These are phyloP conservation scores for Pezicula rhizophila DNA, from an alignment of 2,329 filamentous ascomycete species.

Conservation along the genomic window DNA sequence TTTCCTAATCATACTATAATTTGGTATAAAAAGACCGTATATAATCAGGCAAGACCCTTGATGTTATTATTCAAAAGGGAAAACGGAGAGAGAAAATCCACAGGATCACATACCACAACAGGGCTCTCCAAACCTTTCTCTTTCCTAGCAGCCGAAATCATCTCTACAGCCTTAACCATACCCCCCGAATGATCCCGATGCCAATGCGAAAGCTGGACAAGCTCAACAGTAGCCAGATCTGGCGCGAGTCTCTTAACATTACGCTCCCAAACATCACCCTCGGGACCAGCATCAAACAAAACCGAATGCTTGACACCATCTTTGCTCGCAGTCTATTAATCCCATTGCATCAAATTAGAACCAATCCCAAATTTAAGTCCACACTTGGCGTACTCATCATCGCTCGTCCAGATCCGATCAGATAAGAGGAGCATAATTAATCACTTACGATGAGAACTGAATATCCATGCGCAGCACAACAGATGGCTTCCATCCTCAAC, in stretches of 20 bases:
- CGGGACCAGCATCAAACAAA: slow-evolving; percentile 48
- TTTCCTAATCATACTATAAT: too few species aligned
- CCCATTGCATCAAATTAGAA: too few species aligned
- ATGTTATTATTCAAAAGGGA: too few species aligned
- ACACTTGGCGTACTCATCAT: too few species aligned
- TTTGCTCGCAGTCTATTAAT: slow-evolving; percentile 38
- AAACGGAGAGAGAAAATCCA: too few species aligned
- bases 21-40: too few species aligned
- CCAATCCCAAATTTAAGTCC: too few species aligned
- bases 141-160: slow-evolving; percentile 38
- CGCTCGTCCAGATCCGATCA: too few species aligned
- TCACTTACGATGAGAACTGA: slow-evolving; percentile 42
- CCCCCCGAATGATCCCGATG: slow-evolving; percentile 50
- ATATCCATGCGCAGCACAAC: slow-evolving; percentile 48
- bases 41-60: too few species aligned
- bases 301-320: slow-evolving; percentile 38
- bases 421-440: neutral
- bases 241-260: slow-evolving; percentile 39
- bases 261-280: slow-evolving; percentile 43
- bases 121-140: slow-evolving; percentile 2
- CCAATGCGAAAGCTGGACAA: slow-evolving; percentile 46
- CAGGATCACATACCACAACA: too few species aligned
- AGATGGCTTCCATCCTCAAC: slow-evolving; percentile 42
- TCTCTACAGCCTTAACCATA: slow-evolving; percentile 40
- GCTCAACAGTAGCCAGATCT: slow-evolving; percentile 37